phyloP scores from a whole-genome alignment of 2,329 filamentous ascomycete genomes.

The Cladosporium sp. region DNA sequence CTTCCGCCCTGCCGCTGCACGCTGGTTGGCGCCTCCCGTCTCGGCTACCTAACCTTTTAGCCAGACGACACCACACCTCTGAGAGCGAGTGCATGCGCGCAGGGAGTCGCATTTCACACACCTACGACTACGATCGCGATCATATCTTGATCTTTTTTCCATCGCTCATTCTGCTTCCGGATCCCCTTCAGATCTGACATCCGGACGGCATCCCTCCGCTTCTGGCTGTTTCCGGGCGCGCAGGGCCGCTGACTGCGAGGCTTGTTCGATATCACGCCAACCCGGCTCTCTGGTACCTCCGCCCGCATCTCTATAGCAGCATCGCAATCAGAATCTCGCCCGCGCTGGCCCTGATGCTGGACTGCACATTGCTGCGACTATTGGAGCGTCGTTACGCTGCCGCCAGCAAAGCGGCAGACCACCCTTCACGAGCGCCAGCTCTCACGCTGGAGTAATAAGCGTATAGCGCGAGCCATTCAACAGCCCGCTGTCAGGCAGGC shows the following conservation, averaged over 20 bases:
- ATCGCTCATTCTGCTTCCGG: background rate
- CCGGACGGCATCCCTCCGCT: background rate
- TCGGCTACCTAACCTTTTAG: background rate
- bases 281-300: constrained; percentile 7
- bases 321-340: background rate
- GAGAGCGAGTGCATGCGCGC: no score
- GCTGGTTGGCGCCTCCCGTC: background rate
- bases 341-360: constrained; percentile 3
- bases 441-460: background rate
- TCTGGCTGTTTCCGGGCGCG: background rate
- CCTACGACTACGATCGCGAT: background rate
- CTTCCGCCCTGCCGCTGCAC: constrained; percentile 1
- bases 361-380: background rate
- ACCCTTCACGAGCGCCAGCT: no score
- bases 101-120: background rate
- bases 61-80: no score
- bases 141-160: background rate
- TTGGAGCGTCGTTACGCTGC: background rate
- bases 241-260: background rate
- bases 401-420: no score
- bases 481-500: constrained; percentile 7
- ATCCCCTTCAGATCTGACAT: no score
- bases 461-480: background rate
- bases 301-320: constrained; percentile 1
- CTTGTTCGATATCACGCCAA: constrained; percentile 2